Conservation (phyloP, 225 moss, liverwort and hornwort species). For the Thuidium tamariscinum region DNA sequence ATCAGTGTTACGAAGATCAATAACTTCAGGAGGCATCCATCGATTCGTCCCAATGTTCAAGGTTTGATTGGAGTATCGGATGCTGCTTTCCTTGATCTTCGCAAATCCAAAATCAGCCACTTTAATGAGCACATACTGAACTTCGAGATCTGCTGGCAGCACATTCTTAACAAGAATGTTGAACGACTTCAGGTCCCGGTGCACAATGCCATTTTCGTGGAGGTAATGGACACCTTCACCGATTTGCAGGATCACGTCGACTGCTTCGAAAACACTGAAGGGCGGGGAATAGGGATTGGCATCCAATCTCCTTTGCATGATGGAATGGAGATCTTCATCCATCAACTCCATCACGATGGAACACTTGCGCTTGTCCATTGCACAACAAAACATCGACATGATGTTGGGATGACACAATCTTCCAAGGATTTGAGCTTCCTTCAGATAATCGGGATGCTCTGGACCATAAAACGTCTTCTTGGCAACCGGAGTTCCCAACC, state of each 20-base stretch:
- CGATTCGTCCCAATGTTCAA: background rate
- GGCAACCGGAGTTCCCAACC: background rate
- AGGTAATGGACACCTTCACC: background rate
- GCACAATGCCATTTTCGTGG: background rate
- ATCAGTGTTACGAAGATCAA: accelerated
- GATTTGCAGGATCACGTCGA: background rate
- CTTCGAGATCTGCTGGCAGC: background rate
- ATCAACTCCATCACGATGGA: background rate
- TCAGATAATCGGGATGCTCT: background rate
- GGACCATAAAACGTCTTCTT: background rate
- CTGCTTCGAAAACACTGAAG: background rate
- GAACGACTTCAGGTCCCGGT: background rate
- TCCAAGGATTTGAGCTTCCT: background rate
- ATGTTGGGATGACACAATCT: background rate
- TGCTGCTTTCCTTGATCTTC: background rate
- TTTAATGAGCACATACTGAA: background rate
- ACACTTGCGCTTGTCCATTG: background rate
- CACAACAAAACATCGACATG: background rate
- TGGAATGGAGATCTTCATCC: background rate
- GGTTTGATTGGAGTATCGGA: background rate
- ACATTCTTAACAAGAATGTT: background rate
- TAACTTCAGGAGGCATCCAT: background rate
- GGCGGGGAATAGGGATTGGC: background rate
- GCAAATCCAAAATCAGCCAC: background rate
- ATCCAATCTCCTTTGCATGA: background rate